Percentiles rank a stretch among this genome's conserved stretches.
phyloP scores from a whole-genome alignment of 2,329 filamentous ascomycete genomes.

The Ophidiomyces ophidiicola region DNA sequence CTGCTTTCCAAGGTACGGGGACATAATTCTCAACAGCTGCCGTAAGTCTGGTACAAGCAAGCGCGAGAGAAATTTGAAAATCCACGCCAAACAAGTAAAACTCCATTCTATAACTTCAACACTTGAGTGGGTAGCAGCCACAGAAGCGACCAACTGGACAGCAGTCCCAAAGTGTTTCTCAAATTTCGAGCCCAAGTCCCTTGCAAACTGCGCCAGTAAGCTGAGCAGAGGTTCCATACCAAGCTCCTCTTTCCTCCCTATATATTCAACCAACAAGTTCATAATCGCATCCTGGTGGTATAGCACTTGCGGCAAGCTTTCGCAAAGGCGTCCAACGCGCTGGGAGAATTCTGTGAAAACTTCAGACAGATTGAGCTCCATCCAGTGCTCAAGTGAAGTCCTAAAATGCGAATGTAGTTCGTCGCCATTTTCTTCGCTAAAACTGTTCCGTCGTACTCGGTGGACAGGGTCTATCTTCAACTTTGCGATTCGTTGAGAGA shows the following conservation, averaged over 20 bases:
- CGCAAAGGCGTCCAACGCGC: constrained; percentile 63
- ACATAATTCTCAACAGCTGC: constrained; percentile 71
- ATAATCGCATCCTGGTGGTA: constrained; percentile 83
- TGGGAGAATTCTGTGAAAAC: constrained; percentile 66
- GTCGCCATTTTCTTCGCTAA: constrained; percentile 65
- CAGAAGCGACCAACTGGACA: constrained; percentile 60
- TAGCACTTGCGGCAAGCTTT: constrained; percentile 82
- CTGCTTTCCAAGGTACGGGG: constrained; percentile 69
- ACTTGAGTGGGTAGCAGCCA: constrained; percentile 65
- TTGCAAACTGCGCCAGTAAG: constrained; percentile 85
- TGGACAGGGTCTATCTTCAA: constrained; percentile 90
- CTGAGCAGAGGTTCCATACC: constrained; percentile 76
- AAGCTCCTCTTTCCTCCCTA: constrained; percentile 63
- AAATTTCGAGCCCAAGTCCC: constrained; percentile 76
- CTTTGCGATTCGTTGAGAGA: constrained; percentile 78
- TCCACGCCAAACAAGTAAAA: constrained; percentile 82
- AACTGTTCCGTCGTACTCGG: constrained; percentile 66
- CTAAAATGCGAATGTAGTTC: constrained; percentile 77
- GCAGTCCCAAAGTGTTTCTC: constrained; percentile 74
- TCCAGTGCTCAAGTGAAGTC: constrained; percentile 73
- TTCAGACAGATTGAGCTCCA: constrained; percentile 77
- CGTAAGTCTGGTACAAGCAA: constrained; percentile 74
- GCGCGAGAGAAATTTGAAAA: constrained; percentile 93
- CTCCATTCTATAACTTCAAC: constrained; percentile 95
- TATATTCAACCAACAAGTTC: constrained; percentile 60